Base-by-base conservation (phyloP, 148 eudicot species). In the Heliosperma pusillum region DNA sequence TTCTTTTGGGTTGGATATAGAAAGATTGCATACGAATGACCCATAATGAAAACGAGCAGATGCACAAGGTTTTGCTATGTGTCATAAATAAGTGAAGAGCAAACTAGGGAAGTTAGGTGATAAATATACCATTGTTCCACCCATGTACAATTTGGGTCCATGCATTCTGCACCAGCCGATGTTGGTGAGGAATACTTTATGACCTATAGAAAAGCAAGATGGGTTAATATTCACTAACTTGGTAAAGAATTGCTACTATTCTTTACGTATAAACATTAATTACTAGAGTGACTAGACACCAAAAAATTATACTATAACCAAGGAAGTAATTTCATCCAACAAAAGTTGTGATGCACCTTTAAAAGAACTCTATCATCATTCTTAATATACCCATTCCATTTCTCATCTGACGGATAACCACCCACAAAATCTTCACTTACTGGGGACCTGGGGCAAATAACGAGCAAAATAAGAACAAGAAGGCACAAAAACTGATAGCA, bases 151-250 rank as follows among this genome's bases (percentile, higher is more conserved):
- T 86, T 71, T 56, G 93, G 92, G 84, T 87, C 97, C 64, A 94
- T 94, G 82, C 98, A 94, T 76, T 91, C 92, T 66, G 98, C 98
- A 82, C 98, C 98, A 24, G 98, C 98, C 52, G 98, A 94, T 66
- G 85, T 83, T 44, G 92, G 97, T 22, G 97, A 92, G 8, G 98
- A 90, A 80, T 86, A 90, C 64, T 76, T 85, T 68, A 94, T 94
- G 70, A 90, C 96, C 98, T 94, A 84, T n/a, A 74, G 68, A 86
- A 80, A 69, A 36, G 62, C 52, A 36, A 1, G 17, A 29, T 52
- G 9, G 27, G 55, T 69, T 17, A 6, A 67, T 16, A 26, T 58
- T 72, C 12, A 66, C 3, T 53, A 25, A 66, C 17, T 15, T 19
- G 71, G 62, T 50, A 58, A 77, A 42, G 0, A n/a, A 12, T 21